phyloP scores from a whole-genome alignment of 2,329 filamentous ascomycete genomes.

The Talaromyces amestolkiae region DNA sequence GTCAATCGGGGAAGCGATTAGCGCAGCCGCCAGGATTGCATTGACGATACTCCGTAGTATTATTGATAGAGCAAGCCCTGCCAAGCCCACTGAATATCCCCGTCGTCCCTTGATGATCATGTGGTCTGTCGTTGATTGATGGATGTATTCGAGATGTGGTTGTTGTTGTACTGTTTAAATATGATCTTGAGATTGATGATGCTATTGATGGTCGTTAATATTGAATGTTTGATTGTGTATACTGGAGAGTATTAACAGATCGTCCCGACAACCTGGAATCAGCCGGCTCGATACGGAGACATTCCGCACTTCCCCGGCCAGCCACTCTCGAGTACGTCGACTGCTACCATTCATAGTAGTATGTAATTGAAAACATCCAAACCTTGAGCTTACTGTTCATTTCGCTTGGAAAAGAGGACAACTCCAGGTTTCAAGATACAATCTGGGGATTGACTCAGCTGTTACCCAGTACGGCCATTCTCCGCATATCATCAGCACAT shows the following conservation, averaged over 20 bases:
- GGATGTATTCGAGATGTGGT: too few species aligned
- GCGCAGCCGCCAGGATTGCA: slow-evolving; percentile 10
- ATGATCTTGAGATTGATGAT: neutral
- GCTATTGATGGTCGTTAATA: too few species aligned
- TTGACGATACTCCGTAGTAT: neutral
- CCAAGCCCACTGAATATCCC: too few species aligned
- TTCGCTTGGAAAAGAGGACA: neutral
- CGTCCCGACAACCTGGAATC: slow-evolving; percentile 10
- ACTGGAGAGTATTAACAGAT: neutral
- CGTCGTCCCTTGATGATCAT: neutral
- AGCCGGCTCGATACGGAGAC: neutral
- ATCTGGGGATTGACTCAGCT: neutral
- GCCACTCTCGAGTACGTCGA: neutral
- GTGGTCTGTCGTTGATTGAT: neutral
- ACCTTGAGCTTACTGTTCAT: neutral
- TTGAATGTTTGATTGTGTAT: neutral
- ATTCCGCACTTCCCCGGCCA: slow-evolving; percentile 4
- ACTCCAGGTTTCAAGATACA: neutral
- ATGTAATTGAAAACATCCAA: neutral
- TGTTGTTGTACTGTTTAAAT: too few species aligned
- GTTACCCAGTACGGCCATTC: slow-evolving; percentile 2
- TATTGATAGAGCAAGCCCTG: neutral
- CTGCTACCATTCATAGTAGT: neutral
- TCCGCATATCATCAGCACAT: neutral
- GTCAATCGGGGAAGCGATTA: slow-evolving; percentile 14